Evolutionary conservation across 768 basidiomycete species (phyloP).

Genomic region (Tricholoma terreum): DNA sequence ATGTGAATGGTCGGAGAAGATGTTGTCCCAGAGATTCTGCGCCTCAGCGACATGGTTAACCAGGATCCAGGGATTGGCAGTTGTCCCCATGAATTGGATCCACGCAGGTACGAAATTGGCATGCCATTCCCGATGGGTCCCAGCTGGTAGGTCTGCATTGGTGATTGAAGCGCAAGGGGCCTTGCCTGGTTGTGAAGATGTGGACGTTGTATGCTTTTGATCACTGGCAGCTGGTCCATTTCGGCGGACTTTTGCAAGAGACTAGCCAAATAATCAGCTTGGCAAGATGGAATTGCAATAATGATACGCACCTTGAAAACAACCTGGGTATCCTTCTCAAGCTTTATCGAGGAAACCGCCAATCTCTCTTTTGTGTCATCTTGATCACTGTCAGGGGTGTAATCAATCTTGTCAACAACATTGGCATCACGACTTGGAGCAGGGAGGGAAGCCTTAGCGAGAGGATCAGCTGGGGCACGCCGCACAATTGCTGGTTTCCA

Average conservation of each 20-base stretch:
- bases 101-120: not conserved
- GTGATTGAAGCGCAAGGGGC: conserved; percentile 2
- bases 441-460: not conserved
- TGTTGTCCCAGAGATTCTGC: conserved; percentile 1
- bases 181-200: not conserved
- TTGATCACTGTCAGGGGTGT: not conserved
- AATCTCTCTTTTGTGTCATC: not conserved
- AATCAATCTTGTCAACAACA: not conserved
- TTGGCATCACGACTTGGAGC: not conserved
- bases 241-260: not conserved
- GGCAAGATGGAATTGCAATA: not conserved
- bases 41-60: not conserved
- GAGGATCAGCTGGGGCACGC: not conserved
- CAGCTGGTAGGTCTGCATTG: conserved; percentile 1
- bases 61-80: not conserved
- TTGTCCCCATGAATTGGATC: not conserved
- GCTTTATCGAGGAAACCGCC: not conserved
- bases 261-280: not conserved
- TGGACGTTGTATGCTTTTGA: not conserved
- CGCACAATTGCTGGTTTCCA: not conserved
- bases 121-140: not conserved
- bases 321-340: not conserved
- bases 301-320: not conserved
- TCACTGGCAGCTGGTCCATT: not conserved
- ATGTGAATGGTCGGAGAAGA: conserved; percentile 1